Percentiles rank a stretch among this genome's conserved stretches.
phyloP scores from a whole-genome alignment of 2,329 filamentous ascomycete genomes.

The Ceratocystis variospora region DNA sequence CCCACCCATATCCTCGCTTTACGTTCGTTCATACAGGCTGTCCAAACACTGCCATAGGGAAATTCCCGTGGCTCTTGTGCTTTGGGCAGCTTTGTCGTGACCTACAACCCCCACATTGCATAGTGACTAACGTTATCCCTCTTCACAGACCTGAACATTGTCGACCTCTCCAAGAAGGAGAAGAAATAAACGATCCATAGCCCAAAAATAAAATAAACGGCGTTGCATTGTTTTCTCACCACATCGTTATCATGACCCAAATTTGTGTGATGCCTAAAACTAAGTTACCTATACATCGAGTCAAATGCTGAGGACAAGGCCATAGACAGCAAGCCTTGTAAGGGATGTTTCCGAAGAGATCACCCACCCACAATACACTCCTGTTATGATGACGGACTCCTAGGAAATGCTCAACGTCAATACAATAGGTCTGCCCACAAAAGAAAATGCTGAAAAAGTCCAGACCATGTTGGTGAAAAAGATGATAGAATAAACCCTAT shows the following conservation, averaged over 20 bases:
- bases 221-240: constrained; percentile 19
- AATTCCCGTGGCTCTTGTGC: background rate
- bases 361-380: too few relatives aligned
- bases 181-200: constrained; percentile 20
- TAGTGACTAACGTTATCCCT: constrained; percentile 10
- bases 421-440: too few relatives aligned
- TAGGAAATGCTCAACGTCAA: too few relatives aligned
- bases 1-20: constrained; percentile 10
- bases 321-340: background rate
- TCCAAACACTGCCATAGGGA: background rate
- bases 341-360: too few relatives aligned
- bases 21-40: background rate
- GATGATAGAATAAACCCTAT: background rate
- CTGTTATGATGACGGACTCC: too few relatives aligned
- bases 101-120: background rate
- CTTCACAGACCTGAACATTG: constrained; percentile 36
- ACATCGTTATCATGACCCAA: background rate
- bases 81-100: background rate
- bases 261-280: background rate
- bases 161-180: constrained; percentile 43
- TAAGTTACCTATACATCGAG: background rate
- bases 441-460: too few relatives aligned
- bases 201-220: constrained; percentile 20
- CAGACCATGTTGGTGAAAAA: background rate
- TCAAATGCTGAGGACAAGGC: background rate